phyloP scores from a whole-genome alignment of 306 rosid genomes.

The Lithocarpus polystachyus region DNA sequence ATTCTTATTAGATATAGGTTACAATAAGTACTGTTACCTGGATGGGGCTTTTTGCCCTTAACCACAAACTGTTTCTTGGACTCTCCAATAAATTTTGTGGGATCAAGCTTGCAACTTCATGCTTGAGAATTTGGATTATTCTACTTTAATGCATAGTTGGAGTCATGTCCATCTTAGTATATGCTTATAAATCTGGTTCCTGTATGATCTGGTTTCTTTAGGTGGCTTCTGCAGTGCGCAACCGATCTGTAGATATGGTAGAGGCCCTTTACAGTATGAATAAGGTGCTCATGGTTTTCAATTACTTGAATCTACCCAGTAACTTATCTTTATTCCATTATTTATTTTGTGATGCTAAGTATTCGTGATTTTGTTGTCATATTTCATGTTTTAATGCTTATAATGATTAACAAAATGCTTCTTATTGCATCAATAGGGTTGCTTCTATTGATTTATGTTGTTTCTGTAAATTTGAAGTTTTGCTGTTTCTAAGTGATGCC shows the following conservation, averaged over 20 bases:
- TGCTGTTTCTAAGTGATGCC: not conserved
- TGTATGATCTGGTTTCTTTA: constrained; percentile 19
- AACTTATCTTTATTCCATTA: constrained; percentile 1
- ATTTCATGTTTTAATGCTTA: not conserved
- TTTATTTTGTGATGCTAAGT: not conserved
- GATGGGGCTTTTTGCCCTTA: constrained; percentile 4
- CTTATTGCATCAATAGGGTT: not conserved
- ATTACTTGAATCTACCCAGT: constrained; percentile 14
- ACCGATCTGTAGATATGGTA: constrained; percentile 78
- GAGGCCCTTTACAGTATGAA: constrained; percentile 94
- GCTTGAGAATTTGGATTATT: constrained; percentile 2
- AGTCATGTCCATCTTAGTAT: not conserved
- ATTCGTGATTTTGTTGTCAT: not conserved
- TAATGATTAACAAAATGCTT: not conserved
- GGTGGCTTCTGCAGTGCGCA: constrained; percentile 73
- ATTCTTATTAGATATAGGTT: constrained; percentile 13
- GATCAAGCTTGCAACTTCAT: constrained; percentile 20
- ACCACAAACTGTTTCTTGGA: constrained; percentile 4
- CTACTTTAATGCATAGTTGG: not conserved
- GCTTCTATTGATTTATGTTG: not conserved
- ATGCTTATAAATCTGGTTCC: not conserved
- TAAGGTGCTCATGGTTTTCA: constrained; percentile 44
- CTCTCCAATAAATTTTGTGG: constrained; percentile 11
- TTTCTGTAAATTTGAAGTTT: not conserved
- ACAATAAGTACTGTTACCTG: constrained; percentile 8